phyloP scores from a whole-genome alignment of 768 basidiomycete species.

The Leccinum disarticulatum region DNA sequence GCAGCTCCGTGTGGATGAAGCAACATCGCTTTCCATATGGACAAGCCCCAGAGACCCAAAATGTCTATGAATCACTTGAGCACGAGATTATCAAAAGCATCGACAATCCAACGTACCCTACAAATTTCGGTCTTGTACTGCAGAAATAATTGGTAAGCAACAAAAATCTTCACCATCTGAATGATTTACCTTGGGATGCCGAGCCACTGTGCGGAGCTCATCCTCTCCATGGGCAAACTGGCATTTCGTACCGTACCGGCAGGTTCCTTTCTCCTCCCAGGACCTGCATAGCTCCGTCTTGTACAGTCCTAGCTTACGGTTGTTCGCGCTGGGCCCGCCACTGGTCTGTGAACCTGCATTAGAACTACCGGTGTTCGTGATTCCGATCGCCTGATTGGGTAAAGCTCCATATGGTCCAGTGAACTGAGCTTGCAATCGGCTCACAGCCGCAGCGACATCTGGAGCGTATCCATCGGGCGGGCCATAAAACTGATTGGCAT shows the following conservation, averaged over 20 bases:
- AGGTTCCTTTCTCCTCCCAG: conserved; percentile 89
- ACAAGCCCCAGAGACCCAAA: conserved; percentile 93
- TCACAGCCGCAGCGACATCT: conserved; percentile 59
- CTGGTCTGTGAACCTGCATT: conserved; percentile 33
- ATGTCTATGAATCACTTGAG: conserved; percentile 53
- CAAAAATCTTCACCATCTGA: neutral
- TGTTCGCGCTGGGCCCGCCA: conserved; percentile 84
- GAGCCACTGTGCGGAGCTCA: conserved; percentile 77
- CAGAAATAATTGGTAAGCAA: conserved; percentile 17
- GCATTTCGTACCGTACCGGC: conserved; percentile 85
- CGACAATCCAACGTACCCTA: conserved; percentile 51
- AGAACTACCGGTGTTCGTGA: conserved; percentile 42
- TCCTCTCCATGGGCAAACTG: conserved; percentile 94
- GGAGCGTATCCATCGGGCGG: conserved; percentile 56
- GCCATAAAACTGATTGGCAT: conserved; percentile 68
- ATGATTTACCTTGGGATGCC: conserved; percentile 79
- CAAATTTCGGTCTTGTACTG: conserved; percentile 96
- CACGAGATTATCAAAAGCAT: neutral
- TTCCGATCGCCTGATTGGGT: conserved; percentile 43
- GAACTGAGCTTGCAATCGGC: conserved; percentile 57
- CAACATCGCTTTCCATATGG: conserved; percentile 92
- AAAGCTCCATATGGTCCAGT: conserved; percentile 54
- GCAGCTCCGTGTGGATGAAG: conserved; percentile 90
- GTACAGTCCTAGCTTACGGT: conserved; percentile 86
- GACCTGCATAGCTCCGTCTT: conserved; percentile 90